phyloP scores from a whole-genome alignment of 495 filamentous ascomycete genomes.

The Hypoxylon crocopeplum region DNA sequence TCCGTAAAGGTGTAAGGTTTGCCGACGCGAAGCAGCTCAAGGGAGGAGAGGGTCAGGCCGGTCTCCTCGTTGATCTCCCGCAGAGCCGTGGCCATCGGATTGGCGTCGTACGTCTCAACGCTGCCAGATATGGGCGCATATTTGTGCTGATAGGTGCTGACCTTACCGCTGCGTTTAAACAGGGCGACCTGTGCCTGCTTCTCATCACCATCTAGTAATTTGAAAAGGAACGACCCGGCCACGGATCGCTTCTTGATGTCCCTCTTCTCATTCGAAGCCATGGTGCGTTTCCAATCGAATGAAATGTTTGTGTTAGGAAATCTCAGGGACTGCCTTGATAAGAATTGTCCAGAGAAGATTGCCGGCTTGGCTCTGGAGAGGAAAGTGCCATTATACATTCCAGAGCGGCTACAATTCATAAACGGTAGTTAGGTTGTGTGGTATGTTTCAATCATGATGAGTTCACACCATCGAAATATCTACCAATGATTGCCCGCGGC shows the following conservation, averaged over 20 bases:
- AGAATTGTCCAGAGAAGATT: conserved; percentile 2
- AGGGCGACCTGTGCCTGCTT: conserved; percentile 57
- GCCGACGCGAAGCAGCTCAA: conserved; percentile 62
- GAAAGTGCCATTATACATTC: conserved; percentile 20
- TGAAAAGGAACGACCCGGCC: conserved; percentile 65
- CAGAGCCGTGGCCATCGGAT: conserved; percentile 62
- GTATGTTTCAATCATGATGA: conserved; percentile 3
- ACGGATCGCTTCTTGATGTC: conserved; percentile 52
- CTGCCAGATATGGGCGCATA: conserved; percentile 67
- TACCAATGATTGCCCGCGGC: too few relatives aligned
- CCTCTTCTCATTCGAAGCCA: conserved; percentile 13
- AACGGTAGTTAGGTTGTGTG: neutral
- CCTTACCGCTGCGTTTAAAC: conserved; percentile 63
- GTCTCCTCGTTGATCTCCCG: conserved; percentile 72
- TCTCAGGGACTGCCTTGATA: neutral
- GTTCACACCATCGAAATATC: neutral
- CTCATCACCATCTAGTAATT: conserved; percentile 37
- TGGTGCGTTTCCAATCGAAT: conserved; percentile 3
- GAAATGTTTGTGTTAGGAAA: neutral
- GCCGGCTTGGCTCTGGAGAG: neutral
- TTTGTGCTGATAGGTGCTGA: conserved; percentile 63
- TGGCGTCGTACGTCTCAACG: conserved; percentile 58
- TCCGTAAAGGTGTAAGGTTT: conserved; percentile 66
- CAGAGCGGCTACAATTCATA: neutral
- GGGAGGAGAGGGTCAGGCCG: conserved; percentile 49